Evolutionary conservation across 2,329 filamentous ascomycete genomes (phyloP).

Genomic region (Colletotrichum navitas): DNA sequence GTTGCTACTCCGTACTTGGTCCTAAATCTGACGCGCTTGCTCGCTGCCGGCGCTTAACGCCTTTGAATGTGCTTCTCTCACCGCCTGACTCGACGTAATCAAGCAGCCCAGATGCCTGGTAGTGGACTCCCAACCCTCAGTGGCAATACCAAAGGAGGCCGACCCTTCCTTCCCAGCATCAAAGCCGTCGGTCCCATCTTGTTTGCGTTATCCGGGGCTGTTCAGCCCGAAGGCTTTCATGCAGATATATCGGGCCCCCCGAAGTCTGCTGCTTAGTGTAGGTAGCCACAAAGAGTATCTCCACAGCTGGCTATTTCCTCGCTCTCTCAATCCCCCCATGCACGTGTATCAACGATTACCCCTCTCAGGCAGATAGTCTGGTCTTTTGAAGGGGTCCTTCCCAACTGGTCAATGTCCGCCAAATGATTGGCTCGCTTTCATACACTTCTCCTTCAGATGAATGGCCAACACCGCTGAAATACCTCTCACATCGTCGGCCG

Average conservation of each 20-base stretch:
- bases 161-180: conserved; percentile 31
- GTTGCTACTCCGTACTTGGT: neutral
- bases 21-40: neutral
- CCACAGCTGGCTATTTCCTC: neutral
- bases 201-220: conserved; percentile 14
- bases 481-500: conserved; percentile 11
- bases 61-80: conserved; percentile 21
- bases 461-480: conserved; percentile 1
- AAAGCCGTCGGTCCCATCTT: conserved; percentile 34
- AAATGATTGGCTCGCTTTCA: conserved; percentile 33
- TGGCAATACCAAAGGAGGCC: conserved; percentile 38
- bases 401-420: conserved; percentile 23
- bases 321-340: neutral
- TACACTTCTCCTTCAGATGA: conserved; percentile 26
- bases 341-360: conserved; percentile 14
- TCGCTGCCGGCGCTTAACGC: conserved; percentile 24
- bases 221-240: conserved; percentile 25
- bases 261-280: conserved; percentile 14
- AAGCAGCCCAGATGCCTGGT: conserved; percentile 38
- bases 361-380: conserved; percentile 12
- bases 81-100: conserved; percentile 40
- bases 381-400: conserved; percentile 18
- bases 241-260: conserved; percentile 34
- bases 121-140: conserved; percentile 33
- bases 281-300: neutral